Evolutionary conservation across 2,329 filamentous ascomycete species (phyloP).

Genomic region (Aspergillus amoenus): DNA sequence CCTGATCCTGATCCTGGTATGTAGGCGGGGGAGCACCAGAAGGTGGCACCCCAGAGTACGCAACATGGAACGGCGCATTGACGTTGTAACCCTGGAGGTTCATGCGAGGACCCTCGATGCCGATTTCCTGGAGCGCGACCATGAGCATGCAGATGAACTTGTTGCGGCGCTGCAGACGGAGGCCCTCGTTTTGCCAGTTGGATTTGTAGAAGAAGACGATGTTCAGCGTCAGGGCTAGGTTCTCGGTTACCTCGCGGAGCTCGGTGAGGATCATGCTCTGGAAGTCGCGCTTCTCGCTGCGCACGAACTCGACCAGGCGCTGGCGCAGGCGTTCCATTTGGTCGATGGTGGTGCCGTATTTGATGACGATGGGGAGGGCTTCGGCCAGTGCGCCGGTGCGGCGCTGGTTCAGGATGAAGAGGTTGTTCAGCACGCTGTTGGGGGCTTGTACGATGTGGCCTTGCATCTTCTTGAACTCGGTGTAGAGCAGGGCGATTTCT

Average conservation of each 20-base stretch:
- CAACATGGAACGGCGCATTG: conserved; percentile 65
- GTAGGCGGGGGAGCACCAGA: conserved; percentile 45
- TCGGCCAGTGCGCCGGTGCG: conserved; percentile 86
- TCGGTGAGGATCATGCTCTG: conserved; percentile 84
- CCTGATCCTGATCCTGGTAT: conserved; percentile 37
- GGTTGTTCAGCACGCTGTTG: conserved; percentile 86
- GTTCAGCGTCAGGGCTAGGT: conserved; percentile 83
- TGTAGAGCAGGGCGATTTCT: conserved; percentile 88
- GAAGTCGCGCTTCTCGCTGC: conserved; percentile 84
- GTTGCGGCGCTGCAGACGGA: conserved; percentile 87
- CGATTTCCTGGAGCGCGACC: conserved; percentile 76
- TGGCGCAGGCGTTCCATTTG: conserved; percentile 80
- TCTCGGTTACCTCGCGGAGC: conserved; percentile 74
- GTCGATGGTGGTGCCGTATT: conserved; percentile 80
- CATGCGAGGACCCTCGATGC: conserved; percentile 80
- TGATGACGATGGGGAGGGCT: conserved; percentile 77
- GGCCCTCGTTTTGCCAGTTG: conserved; percentile 91
- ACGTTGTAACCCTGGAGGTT: conserved; percentile 67
- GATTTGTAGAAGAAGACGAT: conserved; percentile 97
- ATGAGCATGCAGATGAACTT: conserved; percentile 93
- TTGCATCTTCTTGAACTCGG: conserved; percentile 98
- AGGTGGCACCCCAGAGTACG: too few relatives aligned
- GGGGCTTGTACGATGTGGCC: conserved; percentile 94
- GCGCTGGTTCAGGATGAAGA: conserved; percentile 94
- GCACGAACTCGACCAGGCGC: conserved; percentile 79